A percentile compares a stretch with the other conserved stretches of the same genome.
phyloP scores from a whole-genome alignment of 139 green algal genomes.

The Coccomyxa sp. region DNA sequence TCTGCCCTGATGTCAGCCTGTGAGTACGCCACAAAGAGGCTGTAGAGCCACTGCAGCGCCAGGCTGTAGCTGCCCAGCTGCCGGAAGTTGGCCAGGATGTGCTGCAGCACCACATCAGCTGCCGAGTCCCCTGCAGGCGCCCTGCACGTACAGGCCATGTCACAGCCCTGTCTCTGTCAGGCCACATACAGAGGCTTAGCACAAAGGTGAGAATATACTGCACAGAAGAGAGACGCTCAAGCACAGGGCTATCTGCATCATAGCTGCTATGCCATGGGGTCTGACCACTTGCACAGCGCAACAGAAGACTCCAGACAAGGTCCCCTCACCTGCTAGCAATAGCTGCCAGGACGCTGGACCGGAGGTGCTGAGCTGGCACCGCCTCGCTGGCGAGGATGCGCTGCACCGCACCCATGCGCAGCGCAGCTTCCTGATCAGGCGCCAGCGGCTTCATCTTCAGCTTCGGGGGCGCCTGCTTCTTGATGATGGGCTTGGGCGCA shows the following conservation, averaged over 20 bases:
- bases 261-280: too few species aligned
- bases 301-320: neutral
- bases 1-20: neutral
- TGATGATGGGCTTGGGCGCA: neutral
- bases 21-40: constrained; percentile 21
- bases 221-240: too few species aligned
- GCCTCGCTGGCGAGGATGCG: constrained; percentile 41
- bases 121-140: constrained; percentile 15
- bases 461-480: neutral
- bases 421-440: constrained; percentile 11
- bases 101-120: constrained; percentile 32
- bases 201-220: too few species aligned
- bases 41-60: constrained; percentile 42
- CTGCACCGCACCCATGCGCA: constrained; percentile 42
- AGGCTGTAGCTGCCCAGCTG: constrained; percentile 23
- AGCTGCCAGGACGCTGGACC: constrained; percentile 34
- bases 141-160: neutral
- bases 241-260: too few species aligned
- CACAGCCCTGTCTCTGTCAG: too few species aligned
- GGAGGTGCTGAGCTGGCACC: constrained; percentile 19
- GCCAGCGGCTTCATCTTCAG: constrained; percentile 24
- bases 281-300: too few species aligned
- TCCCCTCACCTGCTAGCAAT: constrained; percentile 1
- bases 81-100: constrained; percentile 30
- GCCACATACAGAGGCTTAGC: too few species aligned